phyloP scores from a whole-genome alignment of 345 rosid genomes.

The Eucalyptus melliodora region DNA sequence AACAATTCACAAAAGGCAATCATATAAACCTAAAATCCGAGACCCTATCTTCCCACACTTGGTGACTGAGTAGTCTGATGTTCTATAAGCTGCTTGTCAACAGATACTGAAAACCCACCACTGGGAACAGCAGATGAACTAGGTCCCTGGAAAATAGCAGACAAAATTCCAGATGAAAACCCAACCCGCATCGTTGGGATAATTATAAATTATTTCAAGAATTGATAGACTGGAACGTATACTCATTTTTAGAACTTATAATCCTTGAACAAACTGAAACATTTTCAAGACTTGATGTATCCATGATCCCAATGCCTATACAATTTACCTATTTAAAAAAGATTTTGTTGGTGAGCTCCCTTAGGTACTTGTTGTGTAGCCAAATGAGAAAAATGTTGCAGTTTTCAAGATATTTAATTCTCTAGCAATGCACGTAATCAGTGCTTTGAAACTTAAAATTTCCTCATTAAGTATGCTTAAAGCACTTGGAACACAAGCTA shows the following conservation, averaged over 20 bases:
- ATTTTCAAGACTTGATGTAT: background rate
- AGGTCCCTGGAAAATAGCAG: background rate
- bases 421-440: background rate
- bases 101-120: background rate
- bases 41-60: slow-evolving; percentile 81
- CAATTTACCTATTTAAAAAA: background rate
- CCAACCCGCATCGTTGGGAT: background rate
- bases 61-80: slow-evolving; percentile 34
- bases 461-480: background rate
- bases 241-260: background rate
- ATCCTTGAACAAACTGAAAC: background rate
- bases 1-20: background rate
- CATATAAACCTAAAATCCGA: slow-evolving; percentile 71
- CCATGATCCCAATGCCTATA: background rate
- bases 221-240: background rate
- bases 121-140: background rate
- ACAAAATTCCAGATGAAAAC: background rate
- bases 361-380: background rate
- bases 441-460: background rate
- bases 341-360: background rate
- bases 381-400: background rate
- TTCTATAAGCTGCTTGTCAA: background rate
- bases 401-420: background rate
- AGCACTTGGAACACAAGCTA: background rate
- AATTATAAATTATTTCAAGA: background rate